Conservation (phyloP, 1,139 yeast genomes). For the Yamadazyma diospyri region DNA sequence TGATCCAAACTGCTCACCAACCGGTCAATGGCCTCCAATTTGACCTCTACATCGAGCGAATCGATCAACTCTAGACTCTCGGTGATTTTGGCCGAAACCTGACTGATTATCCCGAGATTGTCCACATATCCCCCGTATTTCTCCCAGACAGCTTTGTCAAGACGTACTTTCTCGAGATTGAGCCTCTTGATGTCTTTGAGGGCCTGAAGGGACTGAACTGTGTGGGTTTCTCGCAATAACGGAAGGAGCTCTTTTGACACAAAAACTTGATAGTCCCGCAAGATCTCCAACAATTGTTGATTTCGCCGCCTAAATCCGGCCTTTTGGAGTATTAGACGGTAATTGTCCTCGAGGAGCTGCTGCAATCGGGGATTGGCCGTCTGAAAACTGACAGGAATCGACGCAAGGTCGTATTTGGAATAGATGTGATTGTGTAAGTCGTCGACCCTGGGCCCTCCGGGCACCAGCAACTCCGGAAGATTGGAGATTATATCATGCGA, state of each 20-base stretch:
- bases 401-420: conserved; percentile 14
- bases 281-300: conserved; percentile 19
- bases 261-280: conserved; percentile 28
- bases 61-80: conserved; percentile 9
- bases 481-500: conserved; percentile 18
- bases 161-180: conserved; percentile 13
- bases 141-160: conserved; percentile 14
- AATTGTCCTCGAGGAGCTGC: conserved; percentile 24
- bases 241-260: conserved; percentile 29
- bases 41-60: conserved; percentile 10
- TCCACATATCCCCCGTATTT: conserved; percentile 16
- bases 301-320: conserved; percentile 20
- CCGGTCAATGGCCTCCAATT: conserved; percentile 9
- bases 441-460: conserved; percentile 10
- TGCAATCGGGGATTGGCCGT: conserved; percentile 15
- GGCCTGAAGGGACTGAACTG: not conserved
- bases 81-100: conserved; percentile 12
- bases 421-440: conserved; percentile 17
- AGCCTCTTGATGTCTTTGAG: conserved; percentile 11
- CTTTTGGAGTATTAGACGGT: conserved; percentile 21
- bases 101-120: conserved; percentile 12
- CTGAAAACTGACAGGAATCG: conserved; percentile 7
- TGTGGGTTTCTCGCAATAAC: conserved; percentile 21
- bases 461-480: not conserved
- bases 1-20: conserved; percentile 4